Evolutionary conservation across 1,284 basidiomycete genomes (phyloP), one percentile per base, ranked within the genome.

Genomic region (Hymenochaete sp.): DNA sequence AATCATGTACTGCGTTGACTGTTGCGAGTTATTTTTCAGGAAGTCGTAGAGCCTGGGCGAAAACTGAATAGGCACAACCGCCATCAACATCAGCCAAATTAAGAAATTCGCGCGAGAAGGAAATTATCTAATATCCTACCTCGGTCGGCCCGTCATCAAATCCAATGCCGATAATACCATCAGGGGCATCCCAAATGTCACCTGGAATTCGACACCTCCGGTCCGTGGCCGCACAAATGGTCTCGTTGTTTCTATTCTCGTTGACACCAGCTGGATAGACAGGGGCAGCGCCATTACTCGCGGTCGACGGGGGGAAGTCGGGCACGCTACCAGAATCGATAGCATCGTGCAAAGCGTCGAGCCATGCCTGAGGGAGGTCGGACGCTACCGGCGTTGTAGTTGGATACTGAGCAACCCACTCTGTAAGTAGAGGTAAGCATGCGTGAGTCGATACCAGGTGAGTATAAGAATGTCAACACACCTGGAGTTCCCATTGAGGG

Each of bases 1-100:
- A 54, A 93, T 91, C 66, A 88, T 73, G 59, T 91, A 92, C 60
- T 91, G 87, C 1, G 88, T 92, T 1, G 78, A 75, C 6, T 59
- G 69, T 47, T 77, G 61, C 44, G 78, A 72, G 47, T 88, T 70
- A n/a, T 64, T 44, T 51, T 70, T 52, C 41, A 91, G 65, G 59
- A 86, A 89, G 8, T 62, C 44, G 58, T 76, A 74, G 14, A 82
- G 65, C 31, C 47, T 49, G 16, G 61, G 56, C 1, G 67, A 67
- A 3, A 62, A 52, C 49, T 59, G 22, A 31, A 52, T 28, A 25
- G 31, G 35, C 48, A 21, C 42, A 40, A 29, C 38, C 21, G 37
- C 39, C 22, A 32, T 25, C 22, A 38, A 26, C 6, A 24, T 26
- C 26, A 47, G n/a, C 24, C 24, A 27, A 7, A 11, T 38, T 33